Conservation (phyloP, 441 rosid genomes). For the Mallotus repandus region DNA sequence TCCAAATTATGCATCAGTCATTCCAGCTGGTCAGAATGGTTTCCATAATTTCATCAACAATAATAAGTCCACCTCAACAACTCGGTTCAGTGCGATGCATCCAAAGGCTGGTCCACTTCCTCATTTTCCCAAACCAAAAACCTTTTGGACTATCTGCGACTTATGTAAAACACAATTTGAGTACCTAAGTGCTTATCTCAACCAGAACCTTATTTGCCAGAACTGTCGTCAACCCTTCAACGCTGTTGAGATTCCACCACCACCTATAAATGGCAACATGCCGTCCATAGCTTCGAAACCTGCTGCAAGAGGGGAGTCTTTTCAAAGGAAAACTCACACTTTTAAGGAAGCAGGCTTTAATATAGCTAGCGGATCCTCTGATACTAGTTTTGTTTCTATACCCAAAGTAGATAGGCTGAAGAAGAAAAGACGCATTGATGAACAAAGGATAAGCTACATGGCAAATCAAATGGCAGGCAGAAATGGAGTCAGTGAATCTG, state of each 20-base stretch:
- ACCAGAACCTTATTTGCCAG: slow-evolving; percentile 69
- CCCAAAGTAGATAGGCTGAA: slow-evolving; percentile 19
- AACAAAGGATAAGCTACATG: slow-evolving; percentile 22
- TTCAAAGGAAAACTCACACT: slow-evolving; percentile 22
- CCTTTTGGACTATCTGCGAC: slow-evolving; percentile 89
- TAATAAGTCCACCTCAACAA: slow-evolving; percentile 27
- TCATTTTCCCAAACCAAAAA: slow-evolving; percentile 35
- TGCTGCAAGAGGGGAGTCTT: slow-evolving; percentile 19
- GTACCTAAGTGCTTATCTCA: slow-evolving; percentile 55
- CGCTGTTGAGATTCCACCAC: slow-evolving; percentile 62
- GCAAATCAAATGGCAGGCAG: slow-evolving; percentile 28
- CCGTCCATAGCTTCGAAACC: slow-evolving; percentile 13
- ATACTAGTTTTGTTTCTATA: slow-evolving; percentile 22
- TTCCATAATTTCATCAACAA: slow-evolving; percentile 26
- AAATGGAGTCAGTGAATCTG: slow-evolving; percentile 32
- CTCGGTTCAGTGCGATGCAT: slow-evolving; percentile 36
- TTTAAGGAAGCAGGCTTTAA: slow-evolving; percentile 24
- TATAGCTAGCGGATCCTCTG: slow-evolving; percentile 24
- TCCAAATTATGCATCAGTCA: slow-evolving; percentile 23
- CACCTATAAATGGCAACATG: slow-evolving; percentile 40
- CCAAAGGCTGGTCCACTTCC: slow-evolving; percentile 29
- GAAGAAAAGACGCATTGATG: slow-evolving; percentile 40
- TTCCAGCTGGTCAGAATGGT: slow-evolving; percentile 34
- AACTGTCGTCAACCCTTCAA: slow-evolving; percentile 55
- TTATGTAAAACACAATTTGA: slow-evolving; percentile 71